Percentiles rank a stretch among this genome's conserved stretches.
phyloP scores from a whole-genome alignment of 2,329 filamentous ascomycete species.

The Aureobasidium sp. region DNA sequence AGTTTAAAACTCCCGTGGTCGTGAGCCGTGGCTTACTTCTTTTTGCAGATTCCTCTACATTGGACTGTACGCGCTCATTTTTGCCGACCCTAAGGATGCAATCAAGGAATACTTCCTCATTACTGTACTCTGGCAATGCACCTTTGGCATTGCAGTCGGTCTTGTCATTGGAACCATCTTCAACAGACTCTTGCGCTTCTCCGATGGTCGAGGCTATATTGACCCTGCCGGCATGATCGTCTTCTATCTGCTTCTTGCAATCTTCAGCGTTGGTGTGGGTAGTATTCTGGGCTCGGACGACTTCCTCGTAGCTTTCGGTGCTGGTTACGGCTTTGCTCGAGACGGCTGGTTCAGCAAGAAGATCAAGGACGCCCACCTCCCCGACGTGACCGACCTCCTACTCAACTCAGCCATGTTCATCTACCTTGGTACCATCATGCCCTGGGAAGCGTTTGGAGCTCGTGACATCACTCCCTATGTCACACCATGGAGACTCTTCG shows the following conservation, averaged over 20 bases:
- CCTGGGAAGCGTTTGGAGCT: constrained; percentile 38
- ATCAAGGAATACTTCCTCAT: constrained; percentile 45
- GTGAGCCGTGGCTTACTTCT: background rate
- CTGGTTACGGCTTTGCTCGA: constrained; percentile 45
- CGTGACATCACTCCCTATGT: constrained; percentile 32
- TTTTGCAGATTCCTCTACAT: constrained; percentile 40
- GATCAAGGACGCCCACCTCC: constrained; percentile 38
- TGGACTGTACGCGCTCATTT: constrained; percentile 39
- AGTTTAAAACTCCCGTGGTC: background rate
- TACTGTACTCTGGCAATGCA: constrained; percentile 48
- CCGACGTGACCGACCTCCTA: constrained; percentile 45
- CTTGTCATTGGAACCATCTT: constrained; percentile 39
- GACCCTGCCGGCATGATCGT: constrained; percentile 42
- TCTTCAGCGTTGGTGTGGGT: constrained; percentile 44
- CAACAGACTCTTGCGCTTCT: constrained; percentile 42
- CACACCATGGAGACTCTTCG: constrained; percentile 35
- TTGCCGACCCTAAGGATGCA: constrained; percentile 29
- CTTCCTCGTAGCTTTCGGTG: constrained; percentile 49
- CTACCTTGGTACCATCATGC: constrained; percentile 48
- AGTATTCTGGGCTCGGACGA: constrained; percentile 46
- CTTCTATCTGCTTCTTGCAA: constrained; percentile 47
- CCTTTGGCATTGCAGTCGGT: constrained; percentile 39
- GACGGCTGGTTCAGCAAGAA: constrained; percentile 45
- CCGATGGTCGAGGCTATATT: constrained; percentile 37
- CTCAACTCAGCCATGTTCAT: constrained; percentile 49